phyloP scores from a whole-genome alignment of 208 protist genomes.

The Naegleria fowleri region DNA sequence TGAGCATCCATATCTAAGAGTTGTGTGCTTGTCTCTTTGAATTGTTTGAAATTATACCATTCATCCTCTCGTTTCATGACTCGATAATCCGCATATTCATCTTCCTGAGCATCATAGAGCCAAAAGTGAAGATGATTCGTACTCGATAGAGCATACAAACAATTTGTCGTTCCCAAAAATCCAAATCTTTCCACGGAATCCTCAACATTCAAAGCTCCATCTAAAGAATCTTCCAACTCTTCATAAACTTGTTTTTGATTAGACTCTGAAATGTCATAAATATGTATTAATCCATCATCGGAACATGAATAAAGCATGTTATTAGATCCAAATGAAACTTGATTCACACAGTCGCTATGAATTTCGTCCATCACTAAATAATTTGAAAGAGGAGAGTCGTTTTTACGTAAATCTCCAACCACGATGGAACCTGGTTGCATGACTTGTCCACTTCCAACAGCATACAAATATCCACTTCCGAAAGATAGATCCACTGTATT shows the following conservation, averaged over 20 bases:
- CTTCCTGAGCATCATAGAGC: neutral
- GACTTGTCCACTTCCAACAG: neutral
- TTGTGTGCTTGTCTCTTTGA: neutral
- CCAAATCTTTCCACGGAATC: neutral
- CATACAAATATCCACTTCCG: neutral
- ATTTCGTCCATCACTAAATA: constrained; percentile 2
- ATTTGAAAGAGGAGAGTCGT: neutral
- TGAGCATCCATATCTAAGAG: neutral
- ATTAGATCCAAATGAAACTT: neutral
- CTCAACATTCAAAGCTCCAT: neutral
- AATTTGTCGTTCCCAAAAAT: constrained; percentile 9
- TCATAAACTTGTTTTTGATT: neutral
- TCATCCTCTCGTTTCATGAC: neutral
- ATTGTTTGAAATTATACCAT: neutral
- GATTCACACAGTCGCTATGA: neutral
- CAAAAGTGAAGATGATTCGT: neutral
- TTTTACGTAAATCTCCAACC: neutral
- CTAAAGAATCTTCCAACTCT: neutral
- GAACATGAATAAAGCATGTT: neutral
- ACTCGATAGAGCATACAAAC: neutral
- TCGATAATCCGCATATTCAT: neutral
- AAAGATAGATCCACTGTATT: neutral
- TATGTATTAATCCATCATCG: constrained; percentile 6
- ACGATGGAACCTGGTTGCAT: neutral
- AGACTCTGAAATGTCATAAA: constrained; percentile 6